Base-by-base conservation (phyloP, 306 rosid genomes). In the Trichosanthes cucumerina region DNA sequence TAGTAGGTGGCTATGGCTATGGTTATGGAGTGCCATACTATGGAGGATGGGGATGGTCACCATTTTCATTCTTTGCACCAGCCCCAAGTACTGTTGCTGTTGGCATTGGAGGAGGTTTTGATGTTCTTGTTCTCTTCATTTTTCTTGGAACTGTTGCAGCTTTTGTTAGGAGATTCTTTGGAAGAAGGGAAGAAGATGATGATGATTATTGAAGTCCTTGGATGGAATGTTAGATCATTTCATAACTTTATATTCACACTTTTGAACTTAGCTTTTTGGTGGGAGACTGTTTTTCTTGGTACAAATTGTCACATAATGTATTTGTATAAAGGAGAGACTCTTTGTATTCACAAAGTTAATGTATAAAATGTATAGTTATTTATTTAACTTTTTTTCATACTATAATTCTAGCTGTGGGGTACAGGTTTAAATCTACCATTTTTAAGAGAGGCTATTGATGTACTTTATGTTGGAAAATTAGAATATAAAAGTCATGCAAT, bases 11-110 rank as follows among this genome's bases (percentile, higher is more conserved):
- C 4, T 94, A 94, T 23, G 97, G 97, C 12, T 93, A 84, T 16
- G 97, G 97, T 14, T 92, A 76, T 43, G 98, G 98, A 7, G 82
- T 70, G 33, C 98, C 96, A 12, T 93, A 69, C 86, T 93, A 79
- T 41, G 96, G 98, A 28, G 94, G 98, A 8, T 94, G 93, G 93
- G 98, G 98, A 53, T 94, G 97, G 97, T 90, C 98, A 11, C 97
- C 98, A 71, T 94, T 90, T 88, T 94, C 98, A 16, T 90, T 94
- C 93, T 94, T 86, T 77, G 90, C 93, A 68, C 98, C 97, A 23
- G 91, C 89, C 73, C 98, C 98, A n/a, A 57, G 88, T 81, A n/a
- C n/a, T n/a, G 96, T 92, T 15, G 98, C 90, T 8, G 58, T 95
- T 60, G 97, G 95, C 46, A 6, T 91, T 75, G 98, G 98, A 78